phyloP scores from a whole-genome alignment of 257 asterid genomes.

The Vinca minor region DNA sequence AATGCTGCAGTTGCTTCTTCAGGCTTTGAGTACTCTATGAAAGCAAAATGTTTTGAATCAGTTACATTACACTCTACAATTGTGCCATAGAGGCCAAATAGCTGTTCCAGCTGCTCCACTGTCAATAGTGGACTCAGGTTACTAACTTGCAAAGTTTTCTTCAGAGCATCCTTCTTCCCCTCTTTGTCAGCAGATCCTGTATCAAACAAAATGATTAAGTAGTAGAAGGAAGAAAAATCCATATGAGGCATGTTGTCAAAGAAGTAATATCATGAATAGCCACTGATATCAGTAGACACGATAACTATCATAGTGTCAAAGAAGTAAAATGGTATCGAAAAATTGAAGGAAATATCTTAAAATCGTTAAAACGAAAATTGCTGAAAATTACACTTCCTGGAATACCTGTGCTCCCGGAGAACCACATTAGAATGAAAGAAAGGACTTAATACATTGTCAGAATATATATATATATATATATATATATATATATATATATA shows the following conservation, averaged over 20 bases:
- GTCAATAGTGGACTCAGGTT: constrained; percentile 86
- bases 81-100: constrained; percentile 77
- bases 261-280: no score
- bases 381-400: background rate
- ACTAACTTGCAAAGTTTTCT: constrained; percentile 83
- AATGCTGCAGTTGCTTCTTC: constrained; percentile 90
- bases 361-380: background rate
- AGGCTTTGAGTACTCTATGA: no score
- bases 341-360: background rate
- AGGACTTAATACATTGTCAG: no score
- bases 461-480: no score
- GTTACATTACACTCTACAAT: constrained; percentile 76
- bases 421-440: background rate
- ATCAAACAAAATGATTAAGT: constrained; percentile 13
- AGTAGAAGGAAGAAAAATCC: background rate
- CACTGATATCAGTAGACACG: no score
- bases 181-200: constrained; percentile 49
- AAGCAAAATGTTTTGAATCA: constrained; percentile 86
- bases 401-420: background rate
- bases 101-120: constrained; percentile 89
- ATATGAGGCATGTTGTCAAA: no score
- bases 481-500: no score
- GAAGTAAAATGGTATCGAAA: background rate
- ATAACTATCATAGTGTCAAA: no score
- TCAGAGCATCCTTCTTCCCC: constrained; percentile 54